Evolutionary conservation across 257 asterid genomes (phyloP).

Genomic region (Buddleja alternifolia): DNA sequence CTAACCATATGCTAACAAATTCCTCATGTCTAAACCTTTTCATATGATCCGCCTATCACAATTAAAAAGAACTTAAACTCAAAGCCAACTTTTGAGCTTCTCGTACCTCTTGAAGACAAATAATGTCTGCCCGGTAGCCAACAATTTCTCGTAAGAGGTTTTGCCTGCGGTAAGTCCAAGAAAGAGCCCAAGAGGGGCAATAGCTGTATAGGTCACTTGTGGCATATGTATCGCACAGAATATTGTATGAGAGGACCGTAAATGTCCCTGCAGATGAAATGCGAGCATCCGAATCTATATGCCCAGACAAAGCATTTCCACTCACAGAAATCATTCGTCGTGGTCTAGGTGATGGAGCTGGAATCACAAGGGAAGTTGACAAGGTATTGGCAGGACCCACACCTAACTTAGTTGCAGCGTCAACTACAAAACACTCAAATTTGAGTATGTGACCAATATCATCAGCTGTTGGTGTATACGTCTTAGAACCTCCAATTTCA

Average conservation of each 20-base stretch:
- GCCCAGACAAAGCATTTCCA: slow-evolving; percentile 69
- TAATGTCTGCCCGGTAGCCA: slow-evolving; percentile 88
- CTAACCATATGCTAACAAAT: not conserved
- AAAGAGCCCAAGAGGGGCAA: slow-evolving; percentile 99
- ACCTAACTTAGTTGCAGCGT: slow-evolving; percentile 61
- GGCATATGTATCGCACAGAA: slow-evolving; percentile 77
- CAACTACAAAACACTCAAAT: slow-evolving; percentile 86
- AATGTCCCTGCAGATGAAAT: slow-evolving; percentile 69
- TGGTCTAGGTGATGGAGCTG: slow-evolving; percentile 95
- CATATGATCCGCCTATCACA: slow-evolving; percentile 6
- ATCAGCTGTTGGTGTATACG: slow-evolving; percentile 92
- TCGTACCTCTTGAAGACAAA: slow-evolving; percentile 98
- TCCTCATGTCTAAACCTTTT: not conserved
- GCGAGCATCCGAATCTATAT: slow-evolving; percentile 62
- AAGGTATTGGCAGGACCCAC: slow-evolving; percentile 74
- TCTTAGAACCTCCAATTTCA: slow-evolving; percentile 86
- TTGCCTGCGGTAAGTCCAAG: slow-evolving; percentile 97
- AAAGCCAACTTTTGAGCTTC: slow-evolving; percentile 12
- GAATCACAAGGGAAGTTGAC: slow-evolving; percentile 87
- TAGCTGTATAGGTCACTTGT: slow-evolving; percentile 70
- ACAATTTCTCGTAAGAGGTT: slow-evolving; percentile 88
- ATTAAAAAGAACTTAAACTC: slow-evolving; percentile 10
- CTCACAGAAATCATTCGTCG: slow-evolving; percentile 71
- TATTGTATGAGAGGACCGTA: slow-evolving; percentile 95
- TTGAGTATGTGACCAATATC: slow-evolving; percentile 88